Evolutionary conservation across 768 basidiomycete genomes (phyloP).

Genomic region (Boletus huronensis): DNA sequence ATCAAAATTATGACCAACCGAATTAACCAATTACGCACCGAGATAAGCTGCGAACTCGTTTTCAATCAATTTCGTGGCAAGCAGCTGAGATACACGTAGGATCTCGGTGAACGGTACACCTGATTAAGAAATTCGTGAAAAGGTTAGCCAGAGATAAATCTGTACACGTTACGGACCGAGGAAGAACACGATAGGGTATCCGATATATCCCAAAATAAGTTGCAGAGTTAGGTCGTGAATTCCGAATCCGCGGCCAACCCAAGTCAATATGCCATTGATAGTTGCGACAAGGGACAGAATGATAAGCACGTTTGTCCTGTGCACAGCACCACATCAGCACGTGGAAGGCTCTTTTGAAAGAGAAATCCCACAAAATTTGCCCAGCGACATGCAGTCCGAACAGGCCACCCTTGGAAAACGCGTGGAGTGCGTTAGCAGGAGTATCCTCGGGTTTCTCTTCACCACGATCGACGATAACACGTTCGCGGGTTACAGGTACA

Average conservation of each 20-base stretch:
- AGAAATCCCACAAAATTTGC: slow-evolving; percentile 65
- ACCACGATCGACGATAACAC: slow-evolving; percentile 79
- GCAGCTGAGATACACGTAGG: slow-evolving; percentile 70
- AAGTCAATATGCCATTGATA: slow-evolving; percentile 83
- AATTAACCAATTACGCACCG: slow-evolving; percentile 20
- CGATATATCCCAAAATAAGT: slow-evolving; percentile 80
- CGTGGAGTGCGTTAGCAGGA: slow-evolving; percentile 81
- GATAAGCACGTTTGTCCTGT: slow-evolving; percentile 83
- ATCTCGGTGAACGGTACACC: slow-evolving; percentile 83
- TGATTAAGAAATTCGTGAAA: slow-evolving; percentile 3
- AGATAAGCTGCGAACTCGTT: slow-evolving; percentile 84
- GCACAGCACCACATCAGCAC: slow-evolving; percentile 7
- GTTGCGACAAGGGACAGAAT: slow-evolving; percentile 78
- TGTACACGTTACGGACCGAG: slow-evolving; percentile 34
- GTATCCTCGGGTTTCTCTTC: slow-evolving; percentile 45
- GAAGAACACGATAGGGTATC: slow-evolving; percentile 86
- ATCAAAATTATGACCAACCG: background rate
- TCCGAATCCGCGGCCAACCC: slow-evolving; percentile 84
- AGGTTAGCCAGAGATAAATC: background rate
- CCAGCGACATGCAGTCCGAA: slow-evolving; percentile 87
- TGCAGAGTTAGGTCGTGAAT: slow-evolving; percentile 80
- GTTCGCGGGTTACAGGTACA: slow-evolving; percentile 82
- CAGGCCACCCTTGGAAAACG: slow-evolving; percentile 80
- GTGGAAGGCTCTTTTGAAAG: background rate
- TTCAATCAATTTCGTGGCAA: slow-evolving; percentile 83